These are phyloP conservation scores for Eimeria brunetti DNA, from an alignment of 169 alveolate genomes.

Conservation along the genomic window DNA sequence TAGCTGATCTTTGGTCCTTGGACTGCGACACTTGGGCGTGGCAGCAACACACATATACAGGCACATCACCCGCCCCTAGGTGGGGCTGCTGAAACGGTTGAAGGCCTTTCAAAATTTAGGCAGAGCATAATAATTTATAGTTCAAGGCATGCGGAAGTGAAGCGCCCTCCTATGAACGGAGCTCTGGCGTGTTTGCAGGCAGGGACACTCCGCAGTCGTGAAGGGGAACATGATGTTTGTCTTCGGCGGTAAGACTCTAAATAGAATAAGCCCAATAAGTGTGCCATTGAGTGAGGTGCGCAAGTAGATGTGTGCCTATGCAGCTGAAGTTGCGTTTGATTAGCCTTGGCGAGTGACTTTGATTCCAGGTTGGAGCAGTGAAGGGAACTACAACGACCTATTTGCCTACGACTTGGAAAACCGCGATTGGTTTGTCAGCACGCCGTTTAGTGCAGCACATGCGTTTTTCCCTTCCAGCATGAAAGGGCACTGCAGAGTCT, in stretches of 20 bases:
- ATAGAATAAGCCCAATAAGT: neutral
- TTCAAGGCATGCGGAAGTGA: neutral
- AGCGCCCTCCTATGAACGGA: neutral
- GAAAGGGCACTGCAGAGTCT: neutral
- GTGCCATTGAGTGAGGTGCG: neutral
- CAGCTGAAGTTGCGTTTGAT: neutral
- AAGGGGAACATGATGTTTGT: constrained; percentile 69
- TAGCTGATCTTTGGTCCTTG: constrained; percentile 93
- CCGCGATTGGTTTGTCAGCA: constrained; percentile 90
- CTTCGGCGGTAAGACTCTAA: constrained; percentile 58
- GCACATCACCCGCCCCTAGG: constrained; percentile 92
- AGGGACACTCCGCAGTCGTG: constrained; percentile 60
- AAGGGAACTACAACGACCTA: constrained; percentile 91
- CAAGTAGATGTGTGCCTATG: neutral
- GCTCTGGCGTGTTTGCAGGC: constrained; percentile 25
- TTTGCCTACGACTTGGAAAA: constrained; percentile 91
- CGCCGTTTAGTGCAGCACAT: neutral
- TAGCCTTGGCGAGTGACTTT: constrained; percentile 71
- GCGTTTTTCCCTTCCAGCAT: neutral
- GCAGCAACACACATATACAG: constrained; percentile 89
- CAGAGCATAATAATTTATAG: neutral
- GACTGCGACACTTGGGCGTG: constrained; percentile 91
- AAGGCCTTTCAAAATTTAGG: neutral
- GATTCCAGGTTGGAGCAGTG: constrained; percentile 95
- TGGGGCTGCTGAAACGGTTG: neutral